These are phyloP conservation scores for Phialophora chinensis DNA, from an alignment of 2,329 filamentous ascomycete species.

Conservation along the genomic window DNA sequence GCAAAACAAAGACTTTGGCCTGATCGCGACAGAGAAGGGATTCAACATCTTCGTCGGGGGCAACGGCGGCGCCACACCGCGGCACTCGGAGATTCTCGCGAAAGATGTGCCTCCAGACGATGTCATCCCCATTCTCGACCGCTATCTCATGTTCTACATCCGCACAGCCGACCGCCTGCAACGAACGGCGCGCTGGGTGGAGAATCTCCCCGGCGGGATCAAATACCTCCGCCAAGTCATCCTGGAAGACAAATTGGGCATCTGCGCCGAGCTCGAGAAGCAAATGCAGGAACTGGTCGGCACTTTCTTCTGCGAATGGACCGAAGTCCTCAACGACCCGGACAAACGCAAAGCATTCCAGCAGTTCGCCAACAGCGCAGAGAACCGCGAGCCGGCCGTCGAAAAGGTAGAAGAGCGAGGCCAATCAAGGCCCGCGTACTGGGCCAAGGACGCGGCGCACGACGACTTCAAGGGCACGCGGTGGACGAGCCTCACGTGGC, in stretches of 20 bases:
- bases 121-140: conserved; percentile 81
- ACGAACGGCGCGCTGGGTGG: conserved; percentile 86
- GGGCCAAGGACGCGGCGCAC: conserved; percentile 70
- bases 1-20: conserved; percentile 90
- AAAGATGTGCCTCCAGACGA: conserved; percentile 85
- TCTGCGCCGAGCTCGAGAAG: conserved; percentile 79
- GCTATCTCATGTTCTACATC: conserved; percentile 93
- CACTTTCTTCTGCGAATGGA: conserved; percentile 91
- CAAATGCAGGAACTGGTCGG: conserved; percentile 88
- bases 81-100: conserved; percentile 80
- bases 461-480: conserved; percentile 74
- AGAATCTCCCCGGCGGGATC: conserved; percentile 81
- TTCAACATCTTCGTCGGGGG: conserved; percentile 92
- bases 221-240: conserved; percentile 82
- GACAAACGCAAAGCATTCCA: conserved; percentile 71
- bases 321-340: conserved; percentile 75
- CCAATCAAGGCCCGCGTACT: conserved; percentile 76
- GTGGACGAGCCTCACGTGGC: conserved; percentile 74
- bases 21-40: conserved; percentile 90
- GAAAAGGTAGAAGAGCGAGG: conserved; percentile 74
- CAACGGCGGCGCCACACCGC: conserved; percentile 85
- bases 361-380: conserved; percentile 83
- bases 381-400: conserved; percentile 67
- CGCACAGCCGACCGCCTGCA: conserved; percentile 89
- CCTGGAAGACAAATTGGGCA: conserved; percentile 83